A percentile compares a stretch with the other conserved stretches of the same genome.
Conservation (phyloP, 2,329 filamentous ascomycete genomes). For the Colletotrichum higginsianum region DNA sequence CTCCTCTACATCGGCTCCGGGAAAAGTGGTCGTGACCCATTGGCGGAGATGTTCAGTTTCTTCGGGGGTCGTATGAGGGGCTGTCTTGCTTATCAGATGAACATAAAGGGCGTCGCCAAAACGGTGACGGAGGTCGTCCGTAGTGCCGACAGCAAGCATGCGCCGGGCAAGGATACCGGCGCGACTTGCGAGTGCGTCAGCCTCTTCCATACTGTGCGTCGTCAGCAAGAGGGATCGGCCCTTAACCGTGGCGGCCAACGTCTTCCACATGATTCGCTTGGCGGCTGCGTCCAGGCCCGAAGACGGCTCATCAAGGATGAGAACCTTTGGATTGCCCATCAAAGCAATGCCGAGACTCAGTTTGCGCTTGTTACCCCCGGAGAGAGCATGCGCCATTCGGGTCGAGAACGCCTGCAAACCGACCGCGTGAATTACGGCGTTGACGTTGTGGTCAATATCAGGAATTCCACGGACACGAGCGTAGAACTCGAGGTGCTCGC, state of each 20-base stretch:
- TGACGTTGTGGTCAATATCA: constrained; percentile 83
- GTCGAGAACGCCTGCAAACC: constrained; percentile 79
- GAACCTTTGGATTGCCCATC: constrained; percentile 90
- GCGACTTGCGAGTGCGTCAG: constrained; percentile 86
- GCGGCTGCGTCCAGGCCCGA: constrained; percentile 92
- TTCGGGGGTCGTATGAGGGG: constrained; percentile 78
- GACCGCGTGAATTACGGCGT: constrained; percentile 83
- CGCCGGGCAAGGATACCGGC: constrained; percentile 88
- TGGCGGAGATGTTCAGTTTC: constrained; percentile 77
- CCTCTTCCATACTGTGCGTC: constrained; percentile 96
- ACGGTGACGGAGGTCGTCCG: constrained; percentile 78
- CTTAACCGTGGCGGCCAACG: constrained; percentile 79
- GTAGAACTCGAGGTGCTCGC: constrained; percentile 90
- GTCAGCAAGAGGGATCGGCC: constrained; percentile 90
- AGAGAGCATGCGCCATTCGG: constrained; percentile 84
- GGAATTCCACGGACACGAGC: constrained; percentile 85
- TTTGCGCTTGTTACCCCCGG: constrained; percentile 95
- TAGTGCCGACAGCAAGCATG: constrained; percentile 88
- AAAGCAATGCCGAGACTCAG: constrained; percentile 89
- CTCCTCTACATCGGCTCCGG: constrained; percentile 77
- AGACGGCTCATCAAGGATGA: constrained; percentile 90
- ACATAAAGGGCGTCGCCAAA: constrained; percentile 87
- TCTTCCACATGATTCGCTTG: constrained; percentile 95
- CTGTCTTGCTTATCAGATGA: constrained; percentile 82
- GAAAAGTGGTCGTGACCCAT: constrained; percentile 77